These are phyloP conservation scores for Penicillium sp. DNA, from an alignment of 2,329 filamentous ascomycete species.

Conservation along the genomic window DNA sequence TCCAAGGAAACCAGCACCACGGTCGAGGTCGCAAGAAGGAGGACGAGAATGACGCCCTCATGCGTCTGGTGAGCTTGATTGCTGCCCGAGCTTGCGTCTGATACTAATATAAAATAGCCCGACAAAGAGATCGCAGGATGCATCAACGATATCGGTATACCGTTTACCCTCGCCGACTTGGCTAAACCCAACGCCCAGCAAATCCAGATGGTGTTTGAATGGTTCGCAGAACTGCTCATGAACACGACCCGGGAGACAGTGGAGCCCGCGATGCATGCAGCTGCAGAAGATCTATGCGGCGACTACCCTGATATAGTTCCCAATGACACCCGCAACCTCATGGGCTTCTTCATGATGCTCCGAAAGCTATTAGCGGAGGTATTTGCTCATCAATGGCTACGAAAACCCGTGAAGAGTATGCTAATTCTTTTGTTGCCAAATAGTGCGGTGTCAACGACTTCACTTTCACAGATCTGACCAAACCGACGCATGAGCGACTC, in stretches of 20 bases:
- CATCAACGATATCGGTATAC: slow-evolving; percentile 94
- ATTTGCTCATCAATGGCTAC: slow-evolving; percentile 8
- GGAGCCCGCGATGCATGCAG: slow-evolving; percentile 91
- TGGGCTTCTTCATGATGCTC: slow-evolving; percentile 91
- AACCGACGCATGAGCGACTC: slow-evolving; percentile 83
- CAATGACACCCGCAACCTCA: slow-evolving; percentile 83
- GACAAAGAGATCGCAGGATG: slow-evolving; percentile 87
- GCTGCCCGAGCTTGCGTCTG: neutral
- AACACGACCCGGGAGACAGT: slow-evolving; percentile 91
- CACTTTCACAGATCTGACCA: slow-evolving; percentile 86
- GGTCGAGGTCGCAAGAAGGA: slow-evolving; percentile 55
- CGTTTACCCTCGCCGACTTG: slow-evolving; percentile 80
- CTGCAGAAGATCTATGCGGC: slow-evolving; percentile 81
- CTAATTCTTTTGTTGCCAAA: neutral
- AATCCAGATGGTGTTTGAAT: slow-evolving; percentile 97
- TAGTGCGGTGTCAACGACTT: slow-evolving; percentile 92
- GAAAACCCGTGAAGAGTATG: neutral
- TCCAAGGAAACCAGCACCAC: slow-evolving; percentile 50
- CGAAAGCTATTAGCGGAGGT: slow-evolving; percentile 72
- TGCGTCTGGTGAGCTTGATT: slow-evolving; percentile 51
- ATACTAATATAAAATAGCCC: slow-evolving; percentile 44
- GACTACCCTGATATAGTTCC: slow-evolving; percentile 82
- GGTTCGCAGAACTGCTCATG: slow-evolving; percentile 91
- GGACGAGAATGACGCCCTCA: slow-evolving; percentile 58
- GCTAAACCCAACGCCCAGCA: slow-evolving; percentile 92